Conservation (phyloP, 208 protist species). For the Trypanosoma conorhini region DNA sequence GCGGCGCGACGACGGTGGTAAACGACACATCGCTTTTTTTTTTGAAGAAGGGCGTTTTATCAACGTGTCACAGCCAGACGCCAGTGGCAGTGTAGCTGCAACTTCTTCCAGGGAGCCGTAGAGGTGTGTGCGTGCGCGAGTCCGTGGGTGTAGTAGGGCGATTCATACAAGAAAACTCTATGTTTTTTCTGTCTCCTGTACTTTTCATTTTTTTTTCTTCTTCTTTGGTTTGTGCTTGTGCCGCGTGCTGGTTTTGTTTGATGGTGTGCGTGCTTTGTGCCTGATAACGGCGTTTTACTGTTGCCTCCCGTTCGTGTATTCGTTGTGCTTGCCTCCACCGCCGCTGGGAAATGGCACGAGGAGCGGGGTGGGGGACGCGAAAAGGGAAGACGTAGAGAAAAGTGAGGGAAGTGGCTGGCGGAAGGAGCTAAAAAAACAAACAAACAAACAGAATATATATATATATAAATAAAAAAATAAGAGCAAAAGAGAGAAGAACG, state of each 20-base stretch:
- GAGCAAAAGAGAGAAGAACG: constrained; percentile 8
- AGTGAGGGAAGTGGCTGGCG: neutral
- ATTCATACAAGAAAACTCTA: neutral
- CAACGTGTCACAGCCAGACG: neutral
- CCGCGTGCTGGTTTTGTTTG: neutral
- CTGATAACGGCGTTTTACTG: constrained; percentile 12
- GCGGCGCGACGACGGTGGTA: neutral
- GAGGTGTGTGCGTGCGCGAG: neutral
- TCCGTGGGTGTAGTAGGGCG: neutral
- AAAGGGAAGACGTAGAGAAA: neutral
- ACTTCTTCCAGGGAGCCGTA: neutral
- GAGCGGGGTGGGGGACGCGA: neutral
- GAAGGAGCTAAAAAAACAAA: neutral
- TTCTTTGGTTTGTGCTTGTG: constrained; percentile 4
- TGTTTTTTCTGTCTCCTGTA: neutral
- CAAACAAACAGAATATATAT: constrained; percentile 21
- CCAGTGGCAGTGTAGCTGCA: neutral
- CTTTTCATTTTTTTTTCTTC: constrained; percentile 9
- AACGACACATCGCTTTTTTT: neutral
- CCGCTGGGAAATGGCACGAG: neutral
- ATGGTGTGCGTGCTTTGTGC: neutral
- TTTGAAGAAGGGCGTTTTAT: neutral
- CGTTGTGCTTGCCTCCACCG: neutral
- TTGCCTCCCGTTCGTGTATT: neutral
- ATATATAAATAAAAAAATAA: constrained; percentile 6